Evolutionary conservation across 2,329 filamentous ascomycete genomes (phyloP).

Genomic region (Ophidiomyces ophidiicola): DNA sequence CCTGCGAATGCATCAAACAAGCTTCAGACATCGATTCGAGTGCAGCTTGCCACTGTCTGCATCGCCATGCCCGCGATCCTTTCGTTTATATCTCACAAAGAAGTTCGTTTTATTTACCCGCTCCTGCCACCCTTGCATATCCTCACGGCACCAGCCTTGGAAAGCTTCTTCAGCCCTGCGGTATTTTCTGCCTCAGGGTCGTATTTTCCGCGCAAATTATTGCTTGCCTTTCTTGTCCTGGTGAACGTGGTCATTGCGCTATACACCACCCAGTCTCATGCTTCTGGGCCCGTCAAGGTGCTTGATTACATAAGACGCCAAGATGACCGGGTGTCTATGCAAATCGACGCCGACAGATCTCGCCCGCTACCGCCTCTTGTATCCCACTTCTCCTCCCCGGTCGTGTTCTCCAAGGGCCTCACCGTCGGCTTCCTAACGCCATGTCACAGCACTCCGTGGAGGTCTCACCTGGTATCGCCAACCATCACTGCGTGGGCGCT

Average conservation of each 20-base stretch:
- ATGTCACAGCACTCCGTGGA: conserved; percentile 93
- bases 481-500: conserved; percentile 68
- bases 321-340: conserved; percentile 47
- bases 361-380: conserved; percentile 5
- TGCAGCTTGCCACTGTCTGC: conserved; percentile 47
- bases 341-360: conserved; percentile 17
- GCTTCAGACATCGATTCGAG: conserved; percentile 30
- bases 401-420: conserved; percentile 27
- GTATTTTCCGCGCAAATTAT: conserved; percentile 36
- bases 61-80: conserved; percentile 50
- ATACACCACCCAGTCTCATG: conserved; percentile 67
- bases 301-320: conserved; percentile 62
- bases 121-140: conserved; percentile 77
- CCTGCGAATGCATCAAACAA: conserved; percentile 12
- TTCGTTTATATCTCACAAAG: conserved; percentile 82
- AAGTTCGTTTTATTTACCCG: conserved; percentile 93
- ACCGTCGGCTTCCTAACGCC: conserved; percentile 76
- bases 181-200: conserved; percentile 24
- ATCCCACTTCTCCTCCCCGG: conserved; percentile 5
- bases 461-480: conserved; percentile 69
- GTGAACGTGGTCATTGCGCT: conserved; percentile 58
- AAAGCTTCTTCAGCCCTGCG: conserved; percentile 49
- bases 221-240: conserved; percentile 48
- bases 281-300: conserved; percentile 65
- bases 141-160: conserved; percentile 56